Conservation (phyloP, 1,139 yeast genomes). For the Lodderomyces beijingensis region DNA sequence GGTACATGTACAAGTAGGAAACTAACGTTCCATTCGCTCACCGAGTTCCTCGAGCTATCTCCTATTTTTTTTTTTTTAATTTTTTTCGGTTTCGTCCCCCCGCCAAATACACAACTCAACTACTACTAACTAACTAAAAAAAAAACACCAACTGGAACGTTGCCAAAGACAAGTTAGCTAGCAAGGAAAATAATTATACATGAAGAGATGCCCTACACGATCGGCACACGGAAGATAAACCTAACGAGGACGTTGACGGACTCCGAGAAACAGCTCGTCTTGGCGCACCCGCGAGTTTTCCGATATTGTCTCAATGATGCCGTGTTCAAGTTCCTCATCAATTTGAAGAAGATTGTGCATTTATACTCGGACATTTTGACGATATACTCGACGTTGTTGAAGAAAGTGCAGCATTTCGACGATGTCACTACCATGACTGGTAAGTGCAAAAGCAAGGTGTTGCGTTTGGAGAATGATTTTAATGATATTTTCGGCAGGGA, state of each 20-base stretch:
- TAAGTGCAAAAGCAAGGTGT: slow-evolving; percentile 20
- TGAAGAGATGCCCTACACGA: slow-evolving; percentile 36
- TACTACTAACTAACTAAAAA: no score
- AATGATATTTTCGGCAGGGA: slow-evolving; percentile 25
- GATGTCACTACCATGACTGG: slow-evolving; percentile 37
- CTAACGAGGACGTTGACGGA: slow-evolving; percentile 18
- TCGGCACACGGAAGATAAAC: slow-evolving; percentile 27
- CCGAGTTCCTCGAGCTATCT: no score
- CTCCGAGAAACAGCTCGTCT: slow-evolving; percentile 23
- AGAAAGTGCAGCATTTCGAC: slow-evolving; percentile 40
- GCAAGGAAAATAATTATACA: no score
- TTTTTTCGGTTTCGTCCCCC: no score
- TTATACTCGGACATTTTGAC: slow-evolving; percentile 37
- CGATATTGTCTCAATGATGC: slow-evolving; percentile 33
- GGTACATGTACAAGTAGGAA: no score
- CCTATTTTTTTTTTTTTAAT: no score
- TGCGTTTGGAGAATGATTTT: slow-evolving; percentile 31
- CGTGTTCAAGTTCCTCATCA: slow-evolving; percentile 23
- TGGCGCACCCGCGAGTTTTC: slow-evolving; percentile 28
- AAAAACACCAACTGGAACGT: no score
- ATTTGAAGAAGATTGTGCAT: slow-evolving; percentile 32
- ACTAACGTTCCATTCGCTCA: no score
- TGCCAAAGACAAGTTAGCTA: no score
- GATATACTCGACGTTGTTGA: slow-evolving; percentile 37
- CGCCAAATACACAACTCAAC: no score